Percentiles rank a stretch among this genome's conserved stretches.
Conservation (phyloP, 2,329 filamentous ascomycete species). For the Pseudogymnoascus pannorum region DNA sequence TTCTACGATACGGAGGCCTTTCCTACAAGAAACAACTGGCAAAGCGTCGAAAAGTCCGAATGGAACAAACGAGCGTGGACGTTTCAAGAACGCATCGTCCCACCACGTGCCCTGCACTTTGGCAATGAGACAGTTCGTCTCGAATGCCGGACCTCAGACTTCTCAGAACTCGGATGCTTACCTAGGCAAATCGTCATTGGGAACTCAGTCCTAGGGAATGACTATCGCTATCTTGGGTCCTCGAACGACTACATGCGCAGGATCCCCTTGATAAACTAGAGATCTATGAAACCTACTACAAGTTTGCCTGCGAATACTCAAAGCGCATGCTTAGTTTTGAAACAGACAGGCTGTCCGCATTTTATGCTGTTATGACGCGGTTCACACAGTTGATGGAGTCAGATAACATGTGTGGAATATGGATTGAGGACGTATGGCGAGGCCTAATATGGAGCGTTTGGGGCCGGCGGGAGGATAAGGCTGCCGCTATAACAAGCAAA, state of each 20-base stretch:
- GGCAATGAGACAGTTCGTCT: neutral
- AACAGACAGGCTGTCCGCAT: neutral
- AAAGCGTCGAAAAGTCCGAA: neutral
- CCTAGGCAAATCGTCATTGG: neutral
- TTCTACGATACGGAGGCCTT: neutral
- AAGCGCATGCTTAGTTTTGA: neutral
- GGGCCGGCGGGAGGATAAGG: neutral
- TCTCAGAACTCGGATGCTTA: neutral
- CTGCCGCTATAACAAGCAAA: neutral
- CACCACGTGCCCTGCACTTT: slow-evolving; percentile 14
- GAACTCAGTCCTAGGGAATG: neutral
- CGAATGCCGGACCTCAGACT: neutral
- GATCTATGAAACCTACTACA: neutral
- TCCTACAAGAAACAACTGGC: neutral
- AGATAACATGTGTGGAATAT: neutral
- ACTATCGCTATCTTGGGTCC: neutral
- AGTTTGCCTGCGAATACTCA: neutral
- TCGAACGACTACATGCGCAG: neutral
- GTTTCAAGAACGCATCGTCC: slow-evolving; percentile 15
- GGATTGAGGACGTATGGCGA: neutral
- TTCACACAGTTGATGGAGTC: neutral
- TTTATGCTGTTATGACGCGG: neutral
- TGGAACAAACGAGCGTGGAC: slow-evolving; percentile 14
- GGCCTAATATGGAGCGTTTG: neutral
- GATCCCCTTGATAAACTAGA: neutral